A percentile compares a stretch with the other conserved stretches of the same genome.
phyloP scores from a whole-genome alignment of 805 yeast genomes.

The Cephaloascus fragrans region DNA sequence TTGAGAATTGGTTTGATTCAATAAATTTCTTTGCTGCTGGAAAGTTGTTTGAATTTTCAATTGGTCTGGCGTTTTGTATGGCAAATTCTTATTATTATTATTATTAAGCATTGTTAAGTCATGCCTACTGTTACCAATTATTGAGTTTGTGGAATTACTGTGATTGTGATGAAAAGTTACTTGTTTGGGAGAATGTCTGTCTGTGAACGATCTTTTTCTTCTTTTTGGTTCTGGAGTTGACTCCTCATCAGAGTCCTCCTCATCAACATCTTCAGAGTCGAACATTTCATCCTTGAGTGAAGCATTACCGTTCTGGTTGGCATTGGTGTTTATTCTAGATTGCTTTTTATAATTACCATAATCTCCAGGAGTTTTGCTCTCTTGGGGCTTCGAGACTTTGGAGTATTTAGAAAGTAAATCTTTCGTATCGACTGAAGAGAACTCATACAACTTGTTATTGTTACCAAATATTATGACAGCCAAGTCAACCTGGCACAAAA shows the following conservation, averaged over 20 bases:
- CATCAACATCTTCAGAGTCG: constrained; percentile 12
- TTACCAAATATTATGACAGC: constrained; percentile 84
- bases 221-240: constrained; percentile 25
- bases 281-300: neutral
- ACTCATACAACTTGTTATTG: constrained; percentile 79
- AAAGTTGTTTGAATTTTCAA: neutral
- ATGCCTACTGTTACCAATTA: neutral
- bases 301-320: neutral
- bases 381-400: constrained; percentile 28
- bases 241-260: constrained; percentile 22
- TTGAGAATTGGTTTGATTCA: constrained; percentile 1
- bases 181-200: constrained; percentile 1
- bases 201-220: constrained; percentile 8
- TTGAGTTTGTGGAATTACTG: neutral
- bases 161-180: neutral
- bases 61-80: neutral
- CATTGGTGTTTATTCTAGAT: constrained; percentile 8
- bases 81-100: neutral
- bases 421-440: constrained; percentile 57
- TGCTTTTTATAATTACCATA: constrained; percentile 51
- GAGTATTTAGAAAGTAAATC: constrained; percentile 8
- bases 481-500: constrained; percentile 85
- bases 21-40: constrained; percentile 1
- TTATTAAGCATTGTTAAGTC: neutral
- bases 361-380: constrained; percentile 53